phyloP scores from a whole-genome alignment of 768 basidiomycete species.

The Roridomyces roridus region DNA sequence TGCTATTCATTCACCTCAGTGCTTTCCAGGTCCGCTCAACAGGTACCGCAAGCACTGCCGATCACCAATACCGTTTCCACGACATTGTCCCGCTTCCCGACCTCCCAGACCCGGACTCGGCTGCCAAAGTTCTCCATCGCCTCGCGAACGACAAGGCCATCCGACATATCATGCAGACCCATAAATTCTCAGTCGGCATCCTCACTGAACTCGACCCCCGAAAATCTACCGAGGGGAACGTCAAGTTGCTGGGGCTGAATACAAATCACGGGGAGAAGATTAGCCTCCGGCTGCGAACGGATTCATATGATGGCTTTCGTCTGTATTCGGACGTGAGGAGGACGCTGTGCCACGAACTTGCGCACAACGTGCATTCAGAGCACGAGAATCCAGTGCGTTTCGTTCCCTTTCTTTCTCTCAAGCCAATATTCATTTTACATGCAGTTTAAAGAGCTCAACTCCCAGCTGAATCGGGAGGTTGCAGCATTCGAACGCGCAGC shows the following conservation, averaged over 20 bases:
- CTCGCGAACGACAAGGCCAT: constrained; percentile 77
- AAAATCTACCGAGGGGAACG: too few relatives aligned
- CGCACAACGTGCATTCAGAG: constrained; percentile 77
- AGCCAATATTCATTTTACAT: too few relatives aligned
- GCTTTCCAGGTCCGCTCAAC: constrained; percentile 61
- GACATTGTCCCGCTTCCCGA: constrained; percentile 64
- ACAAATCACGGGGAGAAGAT: constrained; percentile 66
- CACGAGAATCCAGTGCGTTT: constrained; percentile 72
- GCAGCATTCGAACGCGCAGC: constrained; percentile 66
- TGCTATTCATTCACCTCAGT: background rate
- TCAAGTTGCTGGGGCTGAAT: too few relatives aligned
- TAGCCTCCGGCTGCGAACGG: constrained; percentile 71
- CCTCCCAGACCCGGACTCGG: constrained; percentile 67
- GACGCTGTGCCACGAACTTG: constrained; percentile 78
- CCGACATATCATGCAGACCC: constrained; percentile 70
- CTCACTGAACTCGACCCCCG: constrained; percentile 83
- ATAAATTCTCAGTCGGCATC: constrained; percentile 69
- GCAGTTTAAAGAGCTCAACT: constrained; percentile 83
- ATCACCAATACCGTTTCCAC: constrained; percentile 66
- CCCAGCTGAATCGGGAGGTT: constrained; percentile 75
- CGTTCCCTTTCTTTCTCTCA: background rate
- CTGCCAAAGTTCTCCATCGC: constrained; percentile 57
- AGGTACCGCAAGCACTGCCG: constrained; percentile 42
- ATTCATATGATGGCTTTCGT: constrained; percentile 76
- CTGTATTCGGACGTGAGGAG: constrained; percentile 66